These are phyloP conservation scores for Tricholoma sp. DNA, from an alignment of 768 basidiomycete species.

Conservation along the genomic window DNA sequence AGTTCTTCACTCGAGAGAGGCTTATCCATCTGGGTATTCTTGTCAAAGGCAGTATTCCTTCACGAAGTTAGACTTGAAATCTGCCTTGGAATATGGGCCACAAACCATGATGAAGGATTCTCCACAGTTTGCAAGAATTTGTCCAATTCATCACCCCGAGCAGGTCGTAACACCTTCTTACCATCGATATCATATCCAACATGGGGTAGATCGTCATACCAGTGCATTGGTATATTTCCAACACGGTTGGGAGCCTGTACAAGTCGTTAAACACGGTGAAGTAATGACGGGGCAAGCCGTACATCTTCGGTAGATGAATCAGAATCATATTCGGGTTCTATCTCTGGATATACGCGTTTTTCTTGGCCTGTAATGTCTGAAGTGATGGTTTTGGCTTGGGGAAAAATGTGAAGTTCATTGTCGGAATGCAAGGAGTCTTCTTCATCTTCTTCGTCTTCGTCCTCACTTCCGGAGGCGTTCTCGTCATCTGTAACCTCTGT, in stretches of 20 bases:
- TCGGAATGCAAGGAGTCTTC: conserved; percentile 27
- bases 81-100: conserved; percentile 6
- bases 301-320: conserved; percentile 93
- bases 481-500: conserved; percentile 28
- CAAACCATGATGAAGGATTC: conserved; percentile 83
- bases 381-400: conserved; percentile 61
- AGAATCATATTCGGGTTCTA: conserved; percentile 86
- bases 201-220: conserved; percentile 99
- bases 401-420: conserved; percentile 48
- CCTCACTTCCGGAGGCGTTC: conserved; percentile 20
- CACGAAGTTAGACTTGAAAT: neutral
- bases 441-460: conserved; percentile 33
- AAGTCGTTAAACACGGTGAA: conserved; percentile 9
- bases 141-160: conserved; percentile 93
- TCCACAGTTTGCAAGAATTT: conserved; percentile 94
- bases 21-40: conserved; percentile 78
- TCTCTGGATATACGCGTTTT: conserved; percentile 81
- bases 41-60: conserved; percentile 93
- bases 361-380: conserved; percentile 82
- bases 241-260: conserved; percentile 87
- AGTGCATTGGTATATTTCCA: conserved; percentile 93
- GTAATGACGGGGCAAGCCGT: conserved; percentile 23
- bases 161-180: conserved; percentile 89
- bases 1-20: conserved; percentile 86
- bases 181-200: conserved; percentile 96